Evolutionary conservation across 192 early-diverging fungal species (phyloP).

Genomic region (Coemansia asiatica): DNA sequence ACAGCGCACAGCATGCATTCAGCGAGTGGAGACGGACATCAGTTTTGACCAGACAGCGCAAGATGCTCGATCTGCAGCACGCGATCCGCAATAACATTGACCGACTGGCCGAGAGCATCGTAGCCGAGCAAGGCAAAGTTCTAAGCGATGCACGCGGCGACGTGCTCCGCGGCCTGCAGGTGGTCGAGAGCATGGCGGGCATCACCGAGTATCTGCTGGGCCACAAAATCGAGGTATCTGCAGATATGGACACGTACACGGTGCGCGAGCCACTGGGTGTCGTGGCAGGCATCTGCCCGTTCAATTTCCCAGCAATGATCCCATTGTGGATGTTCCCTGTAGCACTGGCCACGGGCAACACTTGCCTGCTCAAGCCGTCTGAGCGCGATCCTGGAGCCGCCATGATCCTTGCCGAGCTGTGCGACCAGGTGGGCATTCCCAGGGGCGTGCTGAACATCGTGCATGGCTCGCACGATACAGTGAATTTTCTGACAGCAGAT

Average conservation of each 20-base stretch:
- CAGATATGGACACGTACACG: conserved; percentile 95
- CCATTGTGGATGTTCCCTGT: conserved; percentile 96
- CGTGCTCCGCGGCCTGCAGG: conserved; percentile 87
- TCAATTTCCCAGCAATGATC: conserved; percentile 98
- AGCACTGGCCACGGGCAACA: conserved; percentile 90
- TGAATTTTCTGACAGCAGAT: conserved; percentile 88
- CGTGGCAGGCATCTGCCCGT: conserved; percentile 89
- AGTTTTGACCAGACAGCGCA: conserved; percentile 79
- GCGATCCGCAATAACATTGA: conserved; percentile 82
- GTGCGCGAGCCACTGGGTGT: conserved; percentile 92
- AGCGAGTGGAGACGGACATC: conserved; percentile 82
- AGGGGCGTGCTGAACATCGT: conserved; percentile 90
- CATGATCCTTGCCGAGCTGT: conserved; percentile 86
- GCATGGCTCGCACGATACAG: conserved; percentile 82
- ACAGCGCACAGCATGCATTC: conserved; percentile 75
- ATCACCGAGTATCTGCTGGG: conserved; percentile 84
- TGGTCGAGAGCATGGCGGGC: conserved; percentile 81
- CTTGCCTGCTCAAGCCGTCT: conserved; percentile 88
- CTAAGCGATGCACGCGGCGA: conserved; percentile 88
- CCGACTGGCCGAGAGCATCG: conserved; percentile 76
- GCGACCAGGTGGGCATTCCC: conserved; percentile 85
- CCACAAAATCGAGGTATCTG: conserved; percentile 75
- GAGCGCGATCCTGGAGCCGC: conserved; percentile 92
- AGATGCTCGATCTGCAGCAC: conserved; percentile 89
- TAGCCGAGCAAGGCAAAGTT: conserved; percentile 90